Evolutionary conservation across 164 flowering plant genomes (phyloP).

Genomic region (Nymphaea thermarum): DNA sequence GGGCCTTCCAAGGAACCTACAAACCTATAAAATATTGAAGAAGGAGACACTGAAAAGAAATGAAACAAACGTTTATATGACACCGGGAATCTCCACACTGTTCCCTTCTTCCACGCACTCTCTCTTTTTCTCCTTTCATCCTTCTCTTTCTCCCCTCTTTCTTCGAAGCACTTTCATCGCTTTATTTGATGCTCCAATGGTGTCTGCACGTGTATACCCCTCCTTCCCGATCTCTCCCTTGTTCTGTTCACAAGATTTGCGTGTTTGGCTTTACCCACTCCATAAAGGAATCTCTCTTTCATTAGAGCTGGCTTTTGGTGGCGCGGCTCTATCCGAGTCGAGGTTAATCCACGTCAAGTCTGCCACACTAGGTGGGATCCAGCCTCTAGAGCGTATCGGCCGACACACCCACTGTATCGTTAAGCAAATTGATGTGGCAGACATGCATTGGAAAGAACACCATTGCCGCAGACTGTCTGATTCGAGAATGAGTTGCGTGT

Average conservation of each 20-base stretch:
- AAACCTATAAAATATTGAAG: background rate
- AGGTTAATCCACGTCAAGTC: no score
- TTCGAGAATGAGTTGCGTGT: no score
- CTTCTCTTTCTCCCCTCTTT: background rate
- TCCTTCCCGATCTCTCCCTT: background rate
- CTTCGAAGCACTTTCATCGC: background rate
- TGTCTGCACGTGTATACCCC: background rate
- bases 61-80: background rate
- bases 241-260: background rate
- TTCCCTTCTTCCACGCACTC: background rate
- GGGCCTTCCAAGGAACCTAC: background rate
- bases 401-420: no score
- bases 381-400: no score
- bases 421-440: no score
- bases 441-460: no score
- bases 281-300: no score
- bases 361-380: no score
- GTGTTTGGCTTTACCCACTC: no score
- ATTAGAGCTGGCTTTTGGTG: no score
- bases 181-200: background rate
- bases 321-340: no score
- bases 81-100: background rate
- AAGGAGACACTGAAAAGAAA: background rate
- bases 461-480: no score
- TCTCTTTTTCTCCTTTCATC: background rate